Evolutionary conservation across 2,329 filamentous ascomycete genomes (phyloP), one percentile per base, ranked within the genome.

Genomic region (Nothophaeocryptopus gaeumannii): DNA sequence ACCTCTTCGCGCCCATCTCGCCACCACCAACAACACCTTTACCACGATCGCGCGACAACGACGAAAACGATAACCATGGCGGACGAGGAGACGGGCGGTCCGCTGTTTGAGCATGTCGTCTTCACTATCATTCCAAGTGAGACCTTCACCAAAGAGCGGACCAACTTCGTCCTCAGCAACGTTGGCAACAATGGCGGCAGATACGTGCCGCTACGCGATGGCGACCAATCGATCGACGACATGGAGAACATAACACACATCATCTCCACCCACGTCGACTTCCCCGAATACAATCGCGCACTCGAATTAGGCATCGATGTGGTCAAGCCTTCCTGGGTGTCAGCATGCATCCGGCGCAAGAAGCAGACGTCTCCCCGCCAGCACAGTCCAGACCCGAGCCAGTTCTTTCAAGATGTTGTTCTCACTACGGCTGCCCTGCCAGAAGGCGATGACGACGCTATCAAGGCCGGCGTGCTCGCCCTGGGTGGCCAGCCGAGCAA

Each of bases 371-470:
- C 89, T 60, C 82, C 91, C 8, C 83, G 92, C 35, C 87, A 89
- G 12, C 95, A 86, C 68, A 96, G 86, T 39, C 93, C 93, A 1
- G 93, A 99, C 63, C 91, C 92, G 2, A 82, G 86, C 51, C 83
- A 96, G 66, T 93, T 96, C 67, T 88, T 99, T 71, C 88, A 87
- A 44, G 85, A 89, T 59, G 86, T 97, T 36, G 81, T 87, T 26
- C 78, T 96, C 13, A 86, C 85, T 30, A 95, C 88, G 64, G 89
- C 85, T 39, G 88, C 93, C 62, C 82, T 99, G 39, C 93, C 93
- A 0, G 76, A 82, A 32, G 86, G 83, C 32, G 93, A 99, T 69
- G 88, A 90, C 67, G 92, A 97, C 71, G 88, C 90, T 9, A 96
- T 99, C 49, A 83, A 88, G 34, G 93, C 91, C 9, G 92, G 89